phyloP scores from a whole-genome alignment of 306 rosid genomes.

The Trichosanthes truncata region DNA sequence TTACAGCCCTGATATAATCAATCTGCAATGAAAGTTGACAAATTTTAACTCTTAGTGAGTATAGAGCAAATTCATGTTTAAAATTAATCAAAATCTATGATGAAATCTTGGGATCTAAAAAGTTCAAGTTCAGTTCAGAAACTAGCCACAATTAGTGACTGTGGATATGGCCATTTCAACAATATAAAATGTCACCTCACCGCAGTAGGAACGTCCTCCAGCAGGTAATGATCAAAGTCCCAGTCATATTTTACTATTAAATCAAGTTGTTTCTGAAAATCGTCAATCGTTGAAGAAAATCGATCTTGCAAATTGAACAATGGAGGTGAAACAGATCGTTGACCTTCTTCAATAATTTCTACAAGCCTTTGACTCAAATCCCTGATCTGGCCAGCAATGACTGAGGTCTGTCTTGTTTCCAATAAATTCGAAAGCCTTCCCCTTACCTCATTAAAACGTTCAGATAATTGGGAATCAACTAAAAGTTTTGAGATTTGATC shows the following conservation, averaged over 20 bases:
- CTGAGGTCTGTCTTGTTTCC: slow-evolving; percentile 63
- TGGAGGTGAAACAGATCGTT: slow-evolving; percentile 82
- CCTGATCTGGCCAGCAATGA: slow-evolving; percentile 54
- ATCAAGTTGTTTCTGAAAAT: slow-evolving; percentile 93
- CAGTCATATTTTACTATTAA: slow-evolving; percentile 91
- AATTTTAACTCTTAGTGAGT: slow-evolving; percentile 15
- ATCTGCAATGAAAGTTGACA: slow-evolving; percentile 38
- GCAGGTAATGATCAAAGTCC: slow-evolving; percentile 93
- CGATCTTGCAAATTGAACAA: slow-evolving; percentile 80
- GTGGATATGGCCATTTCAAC: slow-evolving; percentile 25
- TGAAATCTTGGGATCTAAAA: not conserved
- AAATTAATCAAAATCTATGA: not conserved
- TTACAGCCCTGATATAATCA: slow-evolving; percentile 65
- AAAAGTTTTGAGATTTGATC: slow-evolving; percentile 81
- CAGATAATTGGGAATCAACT: slow-evolving; percentile 62
- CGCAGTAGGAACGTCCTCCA: slow-evolving; percentile 94
- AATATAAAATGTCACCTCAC: slow-evolving; percentile 85
- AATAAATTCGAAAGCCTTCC: slow-evolving; percentile 51
- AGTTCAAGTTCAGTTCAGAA: not conserved
- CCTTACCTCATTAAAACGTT: slow-evolving; percentile 63
- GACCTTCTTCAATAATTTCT: slow-evolving; percentile 75
- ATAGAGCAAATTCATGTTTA: not conserved
- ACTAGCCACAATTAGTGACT: not conserved
- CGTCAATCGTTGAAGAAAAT: slow-evolving; percentile 69
- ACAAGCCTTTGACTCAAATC: slow-evolving; percentile 88